These are phyloP conservation scores for Calonectria pauciramosa DNA, from an alignment of 2,329 filamentous ascomycete genomes.

Conservation along the genomic window DNA sequence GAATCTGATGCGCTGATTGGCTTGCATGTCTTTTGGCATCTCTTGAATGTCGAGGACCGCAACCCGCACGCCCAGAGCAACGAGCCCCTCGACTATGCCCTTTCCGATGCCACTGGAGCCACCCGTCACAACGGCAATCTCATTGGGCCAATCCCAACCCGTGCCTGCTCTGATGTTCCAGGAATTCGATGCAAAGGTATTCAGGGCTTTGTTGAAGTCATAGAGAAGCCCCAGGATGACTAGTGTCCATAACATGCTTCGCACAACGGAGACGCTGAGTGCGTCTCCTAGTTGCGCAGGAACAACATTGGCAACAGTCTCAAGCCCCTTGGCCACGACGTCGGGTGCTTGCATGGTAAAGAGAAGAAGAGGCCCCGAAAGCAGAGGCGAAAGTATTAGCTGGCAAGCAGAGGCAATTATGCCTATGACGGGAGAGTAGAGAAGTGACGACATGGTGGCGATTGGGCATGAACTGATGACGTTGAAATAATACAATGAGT, in stretches of 20 bases:
- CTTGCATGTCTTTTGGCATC: constrained; percentile 43
- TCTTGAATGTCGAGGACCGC: constrained; percentile 74
- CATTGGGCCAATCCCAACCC: constrained; percentile 54
- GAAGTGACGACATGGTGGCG: constrained; percentile 36
- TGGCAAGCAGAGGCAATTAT: constrained; percentile 7
- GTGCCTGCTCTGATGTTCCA: constrained; percentile 41
- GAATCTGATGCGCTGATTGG: constrained; percentile 42
- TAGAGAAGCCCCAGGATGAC: constrained; percentile 42
- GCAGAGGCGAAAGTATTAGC: constrained; percentile 33
- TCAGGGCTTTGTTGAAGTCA: constrained; percentile 42
- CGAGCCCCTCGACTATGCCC: constrained; percentile 50
- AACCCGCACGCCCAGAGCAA: constrained; percentile 67
- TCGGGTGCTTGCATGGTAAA: constrained; percentile 33
- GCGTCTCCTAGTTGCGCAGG: constrained; percentile 18
- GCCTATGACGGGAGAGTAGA: constrained; percentile 38
- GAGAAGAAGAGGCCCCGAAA: constrained; percentile 36
- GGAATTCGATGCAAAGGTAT: constrained; percentile 47
- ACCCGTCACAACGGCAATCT: constrained; percentile 60
- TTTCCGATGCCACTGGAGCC: constrained; percentile 59
- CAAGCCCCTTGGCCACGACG: constrained; percentile 29
- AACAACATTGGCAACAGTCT: constrained; percentile 9
- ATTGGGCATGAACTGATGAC: neutral
- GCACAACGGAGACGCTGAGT: constrained; percentile 20
- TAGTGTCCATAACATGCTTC: constrained; percentile 34
- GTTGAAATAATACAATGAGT: neutral